Conservation (phyloP, 805 yeast genomes). For the Metschnikowia picachoensis region DNA sequence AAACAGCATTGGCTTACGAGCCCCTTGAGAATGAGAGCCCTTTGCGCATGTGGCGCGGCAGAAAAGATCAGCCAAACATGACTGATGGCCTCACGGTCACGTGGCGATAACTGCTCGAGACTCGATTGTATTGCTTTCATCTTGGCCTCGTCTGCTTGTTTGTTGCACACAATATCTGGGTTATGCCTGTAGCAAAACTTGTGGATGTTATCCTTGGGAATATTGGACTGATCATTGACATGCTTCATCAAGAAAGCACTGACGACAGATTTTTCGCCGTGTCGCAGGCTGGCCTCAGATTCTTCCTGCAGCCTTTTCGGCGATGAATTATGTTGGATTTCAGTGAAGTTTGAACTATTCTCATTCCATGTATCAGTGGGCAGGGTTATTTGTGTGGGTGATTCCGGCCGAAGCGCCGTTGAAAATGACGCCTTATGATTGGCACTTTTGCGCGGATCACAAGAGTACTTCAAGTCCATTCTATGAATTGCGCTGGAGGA, state of each 20-base stretch:
- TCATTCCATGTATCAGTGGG: background rate
- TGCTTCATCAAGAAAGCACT: slow-evolving; percentile 41
- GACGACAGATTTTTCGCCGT: slow-evolving; percentile 22
- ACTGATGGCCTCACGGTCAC: slow-evolving; percentile 72
- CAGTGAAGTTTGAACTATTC: background rate
- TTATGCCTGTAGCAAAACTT: slow-evolving; percentile 89
- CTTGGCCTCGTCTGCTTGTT: slow-evolving; percentile 58
- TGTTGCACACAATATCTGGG: slow-evolving; percentile 77
- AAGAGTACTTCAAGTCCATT: slow-evolving; percentile 15
- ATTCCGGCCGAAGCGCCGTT: background rate
- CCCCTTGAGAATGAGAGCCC: slow-evolving; percentile 78
- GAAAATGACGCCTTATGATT: background rate
- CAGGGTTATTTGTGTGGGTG: background rate
- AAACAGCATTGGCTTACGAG: slow-evolving; percentile 86
- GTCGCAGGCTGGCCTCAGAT: background rate
- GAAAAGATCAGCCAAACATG: slow-evolving; percentile 83
- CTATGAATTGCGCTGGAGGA: background rate
- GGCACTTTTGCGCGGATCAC: slow-evolving; percentile 8
- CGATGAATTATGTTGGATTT: background rate
- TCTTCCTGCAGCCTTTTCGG: background rate
- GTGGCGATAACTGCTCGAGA: slow-evolving; percentile 56
- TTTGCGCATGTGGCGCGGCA: slow-evolving; percentile 62
- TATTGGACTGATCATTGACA: slow-evolving; percentile 38
- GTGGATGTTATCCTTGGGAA: slow-evolving; percentile 52
- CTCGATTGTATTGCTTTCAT: slow-evolving; percentile 60